These are phyloP conservation scores for Daldinia sp. DNA, from an alignment of 2,329 filamentous ascomycete genomes.

Conservation along the genomic window DNA sequence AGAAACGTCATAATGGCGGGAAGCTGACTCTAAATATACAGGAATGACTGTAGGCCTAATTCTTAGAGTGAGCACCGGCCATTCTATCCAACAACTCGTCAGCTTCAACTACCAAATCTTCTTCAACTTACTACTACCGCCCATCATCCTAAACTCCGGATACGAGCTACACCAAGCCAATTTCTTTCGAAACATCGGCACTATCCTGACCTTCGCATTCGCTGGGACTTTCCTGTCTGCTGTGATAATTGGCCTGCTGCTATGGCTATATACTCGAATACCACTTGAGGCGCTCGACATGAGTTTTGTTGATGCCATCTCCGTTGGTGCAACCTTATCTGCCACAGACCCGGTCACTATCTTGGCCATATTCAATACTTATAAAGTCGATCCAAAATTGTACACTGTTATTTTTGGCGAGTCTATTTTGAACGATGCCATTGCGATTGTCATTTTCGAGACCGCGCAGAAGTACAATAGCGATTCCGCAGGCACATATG, in stretches of 20 bases:
- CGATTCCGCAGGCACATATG: slow-evolving; percentile 77
- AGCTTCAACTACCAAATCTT: slow-evolving; percentile 99
- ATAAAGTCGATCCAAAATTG: slow-evolving; percentile 98
- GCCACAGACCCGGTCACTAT: slow-evolving; percentile 98
- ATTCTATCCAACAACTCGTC: slow-evolving; percentile 88
- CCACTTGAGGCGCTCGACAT: slow-evolving; percentile 88
- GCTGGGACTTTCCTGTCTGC: slow-evolving; percentile 97
- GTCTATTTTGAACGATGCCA: slow-evolving; percentile 96
- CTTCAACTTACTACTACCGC: slow-evolving; percentile 98
- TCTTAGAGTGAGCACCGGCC: slow-evolving; percentile 82
- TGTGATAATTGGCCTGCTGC: slow-evolving; percentile 88
- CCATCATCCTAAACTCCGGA: slow-evolving; percentile 95
- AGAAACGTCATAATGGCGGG: slow-evolving; percentile 11
- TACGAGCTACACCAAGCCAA: slow-evolving; percentile 99
- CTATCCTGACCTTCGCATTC: slow-evolving; percentile 97
- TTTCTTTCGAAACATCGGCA: slow-evolving; percentile 98
- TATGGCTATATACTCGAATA: slow-evolving; percentile 90
- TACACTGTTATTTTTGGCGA: slow-evolving; percentile 99
- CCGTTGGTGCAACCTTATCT: slow-evolving; percentile 93
- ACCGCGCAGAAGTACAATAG: slow-evolving; percentile 93
- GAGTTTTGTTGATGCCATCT: slow-evolving; percentile 94
- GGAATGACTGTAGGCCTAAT: slow-evolving; percentile 96
- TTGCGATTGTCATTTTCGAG: slow-evolving; percentile 98
- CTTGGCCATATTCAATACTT: slow-evolving; percentile 97
- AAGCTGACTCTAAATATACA: slow-evolving; percentile 53